These are phyloP conservation scores for Colletotrichum camelliae DNA, from an alignment of 2,329 filamentous ascomycete species.

Conservation along the genomic window DNA sequence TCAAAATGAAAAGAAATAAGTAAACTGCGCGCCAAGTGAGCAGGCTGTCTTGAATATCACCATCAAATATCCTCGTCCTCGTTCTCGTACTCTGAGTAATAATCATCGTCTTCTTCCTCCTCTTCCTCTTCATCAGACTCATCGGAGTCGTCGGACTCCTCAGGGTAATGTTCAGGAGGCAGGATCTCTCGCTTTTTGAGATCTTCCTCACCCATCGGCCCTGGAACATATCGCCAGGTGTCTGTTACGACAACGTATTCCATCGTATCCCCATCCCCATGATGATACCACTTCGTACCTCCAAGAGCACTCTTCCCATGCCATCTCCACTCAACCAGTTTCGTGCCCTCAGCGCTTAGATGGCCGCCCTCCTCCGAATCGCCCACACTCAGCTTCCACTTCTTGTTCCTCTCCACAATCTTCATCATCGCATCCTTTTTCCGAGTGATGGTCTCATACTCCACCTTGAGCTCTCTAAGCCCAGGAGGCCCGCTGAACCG, in stretches of 20 bases:
- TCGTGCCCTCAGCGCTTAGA: slow-evolving; percentile 1
- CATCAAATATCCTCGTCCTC: neutral
- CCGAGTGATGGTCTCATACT: slow-evolving; percentile 52
- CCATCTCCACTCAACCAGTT: slow-evolving; percentile 6
- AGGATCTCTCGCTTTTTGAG: neutral
- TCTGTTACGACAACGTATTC: slow-evolving; percentile 15
- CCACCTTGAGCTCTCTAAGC: slow-evolving; percentile 44
- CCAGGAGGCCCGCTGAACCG: slow-evolving; percentile 28
- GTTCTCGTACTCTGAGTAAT: neutral
- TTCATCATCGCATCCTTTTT: slow-evolving; percentile 49
- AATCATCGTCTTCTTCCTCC: neutral
- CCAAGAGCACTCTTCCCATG: neutral
- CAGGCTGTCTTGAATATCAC: neutral
- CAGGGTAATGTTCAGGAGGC: neutral
- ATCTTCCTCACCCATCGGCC: neutral
- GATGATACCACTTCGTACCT: neutral
- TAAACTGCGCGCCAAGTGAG: rapidly evolving
- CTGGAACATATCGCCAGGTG: neutral
- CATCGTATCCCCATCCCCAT: neutral
- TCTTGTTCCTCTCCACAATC: slow-evolving; percentile 37
- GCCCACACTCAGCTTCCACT: neutral
- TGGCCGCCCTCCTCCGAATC: neutral
- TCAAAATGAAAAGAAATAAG: neutral
- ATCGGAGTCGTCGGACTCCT: neutral
- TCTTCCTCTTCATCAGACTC: neutral